Evolutionary conservation across 202 grass and related monocot species (phyloP), one percentile per base, ranked within the genome.

Genomic region (Schoenoplectus tabernaemontani): DNA sequence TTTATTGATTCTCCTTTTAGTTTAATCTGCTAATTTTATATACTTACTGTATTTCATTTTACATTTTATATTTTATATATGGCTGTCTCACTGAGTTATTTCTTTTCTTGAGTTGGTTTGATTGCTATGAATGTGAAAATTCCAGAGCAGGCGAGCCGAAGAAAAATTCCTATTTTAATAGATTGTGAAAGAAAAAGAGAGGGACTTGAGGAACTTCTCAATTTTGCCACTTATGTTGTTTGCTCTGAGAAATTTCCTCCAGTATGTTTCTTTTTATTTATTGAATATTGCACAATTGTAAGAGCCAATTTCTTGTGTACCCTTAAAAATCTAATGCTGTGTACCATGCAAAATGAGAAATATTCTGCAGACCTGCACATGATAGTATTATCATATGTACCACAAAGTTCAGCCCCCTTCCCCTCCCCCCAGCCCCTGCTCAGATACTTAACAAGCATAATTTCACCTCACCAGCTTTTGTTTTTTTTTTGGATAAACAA

Each of bases 131-230:
- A 76, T 77, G 68, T 50, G 60, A 82, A 75, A 82, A 93, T 88
- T 88, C 83, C 88, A 93, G 91, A 87, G 87, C 93, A 97, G 93
- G 91, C 91, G 83, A 93, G 84, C 65, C 85, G 80, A 82, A 97
- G 94, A 51, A 97, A 93, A 90, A 90, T 90, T 77, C 84, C 91
- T 84, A 93, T 97, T 78, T 87, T 97, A 78, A 50, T 97, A 78
- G 91, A 97, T 59, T 91, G 85, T 1, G 94, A 97, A 78, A 88
- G 89, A 85, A 93, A 93, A 33, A 90, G 94, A 77, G 94, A 97
- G 16, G 91, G 94, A 66, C 70, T 97, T 28, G 91, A 93, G 9
- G 94, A 90, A 73, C 89, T 97, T 78, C 87, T 97, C 71, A 91
- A 91, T 57, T 78, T 88, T 77, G 85, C 94, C 81, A 82, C 91